Percentiles rank a stretch among this genome's conserved stretches.
These are phyloP conservation scores for Ogataea paradorogensis DNA, from an alignment of 805 yeast genomes.

Conservation along the genomic window DNA sequence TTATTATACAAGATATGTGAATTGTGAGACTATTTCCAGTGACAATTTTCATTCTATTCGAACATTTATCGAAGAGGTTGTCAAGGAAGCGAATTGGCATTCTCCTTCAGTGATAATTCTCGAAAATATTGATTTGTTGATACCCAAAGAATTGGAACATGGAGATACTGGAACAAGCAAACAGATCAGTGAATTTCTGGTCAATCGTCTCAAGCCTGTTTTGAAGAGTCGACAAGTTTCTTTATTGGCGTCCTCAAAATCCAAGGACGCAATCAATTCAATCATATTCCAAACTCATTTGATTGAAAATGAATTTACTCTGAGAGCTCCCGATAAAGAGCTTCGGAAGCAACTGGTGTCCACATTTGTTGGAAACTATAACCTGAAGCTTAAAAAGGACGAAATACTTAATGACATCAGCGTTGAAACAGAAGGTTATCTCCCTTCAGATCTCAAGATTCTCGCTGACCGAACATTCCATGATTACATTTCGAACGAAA, in stretches of 20 bases:
- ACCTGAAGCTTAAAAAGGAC: constrained; percentile 35
- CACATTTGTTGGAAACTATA: constrained; percentile 21
- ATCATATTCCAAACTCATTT: constrained; percentile 64
- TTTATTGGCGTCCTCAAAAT: constrained; percentile 58
- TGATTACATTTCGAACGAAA: constrained; percentile 34
- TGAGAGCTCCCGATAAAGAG: constrained; percentile 68
- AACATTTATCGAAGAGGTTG: constrained; percentile 46
- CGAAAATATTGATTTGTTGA: constrained; percentile 73
- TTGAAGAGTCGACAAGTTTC: constrained; percentile 49
- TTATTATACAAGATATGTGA: constrained; percentile 45
- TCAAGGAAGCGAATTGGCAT: constrained; percentile 56
- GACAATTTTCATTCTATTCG: constrained; percentile 49
- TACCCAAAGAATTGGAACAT: constrained; percentile 60
- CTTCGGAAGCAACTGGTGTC: constrained; percentile 40
- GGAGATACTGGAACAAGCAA: constrained; percentile 58
- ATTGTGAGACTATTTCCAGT: constrained; percentile 54
- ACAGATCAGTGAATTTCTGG: constrained; percentile 63
- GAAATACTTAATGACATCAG: constrained; percentile 52
- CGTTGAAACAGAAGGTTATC: constrained; percentile 82
- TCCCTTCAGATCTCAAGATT: constrained; percentile 75
- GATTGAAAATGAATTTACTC: constrained; percentile 56
- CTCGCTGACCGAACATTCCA: constrained; percentile 68
- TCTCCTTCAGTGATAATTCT: constrained; percentile 71
- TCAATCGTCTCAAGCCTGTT: constrained; percentile 42
- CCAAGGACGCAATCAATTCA: constrained; percentile 64